A percentile compares a stretch with the other conserved stretches of the same genome.
Conservation (phyloP, 2,329 filamentous ascomycete genomes). For the Neopestalotiopsis sp. region DNA sequence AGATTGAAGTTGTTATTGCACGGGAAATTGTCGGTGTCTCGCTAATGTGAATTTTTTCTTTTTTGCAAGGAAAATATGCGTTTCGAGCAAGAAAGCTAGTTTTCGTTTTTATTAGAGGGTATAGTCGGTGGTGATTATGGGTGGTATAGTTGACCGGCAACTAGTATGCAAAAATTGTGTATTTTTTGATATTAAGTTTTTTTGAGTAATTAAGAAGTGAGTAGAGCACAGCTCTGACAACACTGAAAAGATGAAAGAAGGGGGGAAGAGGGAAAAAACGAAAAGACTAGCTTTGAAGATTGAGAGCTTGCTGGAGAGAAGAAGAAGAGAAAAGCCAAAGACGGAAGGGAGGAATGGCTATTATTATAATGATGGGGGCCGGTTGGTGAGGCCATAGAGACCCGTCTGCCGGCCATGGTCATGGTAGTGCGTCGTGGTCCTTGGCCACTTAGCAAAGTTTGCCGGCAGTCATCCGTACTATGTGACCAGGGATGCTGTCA, state of each 20-base stretch:
- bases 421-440: neutral
- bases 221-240: slow-evolving; percentile 63
- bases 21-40: slow-evolving; percentile 44
- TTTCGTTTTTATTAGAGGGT: slow-evolving; percentile 51
- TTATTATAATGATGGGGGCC: slow-evolving; percentile 46
- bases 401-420: slow-evolving; percentile 31
- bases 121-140: slow-evolving; percentile 42
- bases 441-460: slow-evolving; percentile 26
- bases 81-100: slow-evolving; percentile 63
- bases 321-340: slow-evolving; percentile 47
- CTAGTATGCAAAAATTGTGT: slow-evolving; percentile 33
- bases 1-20: slow-evolving; percentile 43
- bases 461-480: slow-evolving; percentile 29
- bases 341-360: slow-evolving; percentile 43
- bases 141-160: slow-evolving; percentile 56
- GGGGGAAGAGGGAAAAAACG: slow-evolving; percentile 56
- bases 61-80: slow-evolving; percentile 23
- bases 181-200: slow-evolving; percentile 41
- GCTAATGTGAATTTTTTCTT: neutral
- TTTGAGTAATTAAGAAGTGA: slow-evolving; percentile 36
- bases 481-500: slow-evolving; percentile 31
- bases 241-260: slow-evolving; percentile 39
- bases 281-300: slow-evolving; percentile 59
- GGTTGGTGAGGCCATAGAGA: slow-evolving; percentile 37
- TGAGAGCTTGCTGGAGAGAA: slow-evolving; percentile 71